These are phyloP conservation scores for Massariosphaeria phaeospora DNA, from an alignment of 495 filamentous ascomycete genomes.

Conservation along the genomic window DNA sequence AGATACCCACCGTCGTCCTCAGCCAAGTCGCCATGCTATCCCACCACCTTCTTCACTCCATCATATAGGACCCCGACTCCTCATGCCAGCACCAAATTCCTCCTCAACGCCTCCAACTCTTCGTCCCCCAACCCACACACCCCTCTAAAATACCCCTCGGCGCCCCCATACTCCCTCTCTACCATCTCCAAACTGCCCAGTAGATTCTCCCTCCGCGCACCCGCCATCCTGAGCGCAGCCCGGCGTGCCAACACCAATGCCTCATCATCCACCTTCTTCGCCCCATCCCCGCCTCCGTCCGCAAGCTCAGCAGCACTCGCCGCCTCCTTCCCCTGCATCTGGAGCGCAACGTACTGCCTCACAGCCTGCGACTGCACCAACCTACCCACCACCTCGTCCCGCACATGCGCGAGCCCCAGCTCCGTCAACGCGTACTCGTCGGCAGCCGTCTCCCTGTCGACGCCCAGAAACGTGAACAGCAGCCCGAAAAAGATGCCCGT, in stretches of 20 bases:
- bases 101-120: conserved; percentile 47
- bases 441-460: conserved; percentile 29
- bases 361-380: conserved; percentile 12
- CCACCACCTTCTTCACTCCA: no score
- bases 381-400: conserved; percentile 11
- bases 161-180: conserved; percentile 50
- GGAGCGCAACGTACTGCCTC: conserved; percentile 10
- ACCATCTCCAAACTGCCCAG: conserved; percentile 49
- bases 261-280: not conserved
- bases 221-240: conserved; percentile 36
- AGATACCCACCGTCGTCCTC: no score
- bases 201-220: conserved; percentile 45
- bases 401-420: conserved; percentile 24
- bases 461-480: conserved; percentile 37
- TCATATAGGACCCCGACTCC: conserved; percentile 13
- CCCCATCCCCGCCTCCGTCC: not conserved
- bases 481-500: conserved; percentile 43
- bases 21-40: no score
- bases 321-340: conserved; percentile 4
- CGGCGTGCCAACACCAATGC: conserved; percentile 32
- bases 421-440: conserved; percentile 42
- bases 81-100: conserved; percentile 39
- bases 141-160: conserved; percentile 52
- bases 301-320: conserved; percentile 3
- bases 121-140: conserved; percentile 50